Evolutionary conservation across 2,329 filamentous ascomycete species (phyloP).

Genomic region (Daldinia sp.): DNA sequence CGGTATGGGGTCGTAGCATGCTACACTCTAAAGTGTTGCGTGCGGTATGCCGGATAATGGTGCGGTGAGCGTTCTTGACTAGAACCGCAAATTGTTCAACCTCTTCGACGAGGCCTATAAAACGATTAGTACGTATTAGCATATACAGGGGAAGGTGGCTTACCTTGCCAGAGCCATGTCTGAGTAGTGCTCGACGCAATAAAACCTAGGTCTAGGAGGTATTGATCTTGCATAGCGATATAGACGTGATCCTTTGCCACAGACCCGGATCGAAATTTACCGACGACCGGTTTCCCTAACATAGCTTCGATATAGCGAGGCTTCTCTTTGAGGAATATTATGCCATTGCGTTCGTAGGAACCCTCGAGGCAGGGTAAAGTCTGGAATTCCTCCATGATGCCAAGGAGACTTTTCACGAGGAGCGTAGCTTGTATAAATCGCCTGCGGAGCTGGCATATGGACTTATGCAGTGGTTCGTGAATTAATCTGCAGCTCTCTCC

Average conservation of each 20-base stretch:
- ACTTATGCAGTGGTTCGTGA: not conserved
- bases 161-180: slow-evolving; percentile 1
- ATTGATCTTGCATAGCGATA: not conserved
- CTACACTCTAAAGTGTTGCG: not conserved
- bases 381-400: not conserved
- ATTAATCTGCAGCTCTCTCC: not conserved
- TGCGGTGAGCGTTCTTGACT: slow-evolving; percentile 8
- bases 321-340: not conserved
- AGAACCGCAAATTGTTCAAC: not conserved
- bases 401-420: not conserved
- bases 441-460: not conserved
- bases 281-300: not conserved
- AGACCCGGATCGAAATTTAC: not conserved
- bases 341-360: not conserved
- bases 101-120: not conserved
- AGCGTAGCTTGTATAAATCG: not conserved
- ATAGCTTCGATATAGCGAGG: not conserved
- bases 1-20: slow-evolving; percentile 3
- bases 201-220: not conserved
- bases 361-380: not conserved
- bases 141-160: not conserved
- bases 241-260: not conserved
- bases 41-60: not conserved
- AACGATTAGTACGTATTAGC: not conserved
- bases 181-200: not conserved